Conservation (phyloP, 2,329 filamentous ascomycete genomes). For the Saccharata proteae region DNA sequence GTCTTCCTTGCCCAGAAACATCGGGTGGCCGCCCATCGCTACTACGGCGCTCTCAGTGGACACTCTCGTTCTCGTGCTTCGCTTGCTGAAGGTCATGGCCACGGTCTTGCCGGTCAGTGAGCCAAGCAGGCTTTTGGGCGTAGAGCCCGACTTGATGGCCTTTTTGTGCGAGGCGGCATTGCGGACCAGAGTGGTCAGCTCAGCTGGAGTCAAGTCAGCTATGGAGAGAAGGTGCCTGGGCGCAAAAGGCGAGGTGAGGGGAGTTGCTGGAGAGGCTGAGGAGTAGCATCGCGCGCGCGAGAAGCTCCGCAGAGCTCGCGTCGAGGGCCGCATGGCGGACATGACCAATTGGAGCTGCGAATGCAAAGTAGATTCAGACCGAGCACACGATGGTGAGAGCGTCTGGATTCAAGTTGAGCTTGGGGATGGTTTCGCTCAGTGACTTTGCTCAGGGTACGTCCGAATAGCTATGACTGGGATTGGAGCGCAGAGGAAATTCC, state of each 20-base stretch:
- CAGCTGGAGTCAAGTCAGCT: conserved; percentile 65
- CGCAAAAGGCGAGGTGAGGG: conserved; percentile 42
- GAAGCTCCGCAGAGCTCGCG: conserved; percentile 19
- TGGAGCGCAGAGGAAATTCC: too few relatives aligned
- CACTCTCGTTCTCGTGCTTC: conserved; percentile 83
- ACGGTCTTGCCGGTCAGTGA: conserved; percentile 66
- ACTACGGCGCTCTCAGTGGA: conserved; percentile 85
- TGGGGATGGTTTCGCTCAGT: too few relatives aligned
- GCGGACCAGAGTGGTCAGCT: conserved; percentile 70
- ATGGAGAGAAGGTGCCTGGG: conserved; percentile 89
- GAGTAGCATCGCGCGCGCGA: conserved; percentile 19
- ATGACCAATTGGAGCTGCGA: too few relatives aligned
- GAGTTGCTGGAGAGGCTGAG: conserved; percentile 22
- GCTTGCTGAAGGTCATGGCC: conserved; percentile 94
- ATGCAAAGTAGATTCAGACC: too few relatives aligned
- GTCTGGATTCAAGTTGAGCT: too few relatives aligned
- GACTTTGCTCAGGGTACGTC: too few relatives aligned
- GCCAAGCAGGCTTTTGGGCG: conserved; percentile 46
- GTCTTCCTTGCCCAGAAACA: conserved; percentile 93
- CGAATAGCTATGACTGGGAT: too few relatives aligned
- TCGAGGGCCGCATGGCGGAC: conserved; percentile 19
- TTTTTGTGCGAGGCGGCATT: conserved; percentile 71
- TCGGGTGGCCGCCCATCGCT: conserved; percentile 81
- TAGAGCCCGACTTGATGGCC: conserved; percentile 57
- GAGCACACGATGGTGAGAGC: too few relatives aligned